Conservation (phyloP, 2,329 filamentous ascomycete genomes). For the Orbilia oligospora region DNA sequence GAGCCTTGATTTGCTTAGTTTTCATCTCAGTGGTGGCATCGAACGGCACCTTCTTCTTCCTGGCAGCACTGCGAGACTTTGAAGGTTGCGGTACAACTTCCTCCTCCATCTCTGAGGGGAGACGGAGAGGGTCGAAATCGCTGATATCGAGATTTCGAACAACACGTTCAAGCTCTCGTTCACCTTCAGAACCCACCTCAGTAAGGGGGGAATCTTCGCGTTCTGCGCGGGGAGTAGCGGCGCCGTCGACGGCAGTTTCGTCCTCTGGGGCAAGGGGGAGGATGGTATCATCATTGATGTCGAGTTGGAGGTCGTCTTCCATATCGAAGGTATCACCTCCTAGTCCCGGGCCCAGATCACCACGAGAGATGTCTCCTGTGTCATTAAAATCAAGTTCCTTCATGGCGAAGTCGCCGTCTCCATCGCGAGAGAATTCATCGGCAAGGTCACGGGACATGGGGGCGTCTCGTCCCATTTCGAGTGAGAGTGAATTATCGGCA, state of each 20-base stretch:
- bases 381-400: constrained; percentile 72
- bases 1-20: constrained; percentile 80
- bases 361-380: constrained; percentile 66
- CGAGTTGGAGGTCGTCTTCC: constrained; percentile 73
- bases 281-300: constrained; percentile 75
- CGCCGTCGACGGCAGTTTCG: constrained; percentile 19
- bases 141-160: constrained; percentile 59
- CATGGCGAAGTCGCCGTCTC: constrained; percentile 65
- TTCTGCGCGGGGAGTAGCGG: constrained; percentile 44
- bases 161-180: constrained; percentile 42
- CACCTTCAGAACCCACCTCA: constrained; percentile 64
- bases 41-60: constrained; percentile 86
- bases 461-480: constrained; percentile 92
- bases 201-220: constrained; percentile 63
- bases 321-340: constrained; percentile 67
- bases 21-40: constrained; percentile 77
- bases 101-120: constrained; percentile 69
- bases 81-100: constrained; percentile 67
- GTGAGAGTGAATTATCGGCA: constrained; percentile 41
- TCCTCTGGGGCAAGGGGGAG: constrained; percentile 66
- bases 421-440: constrained; percentile 73
- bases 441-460: constrained; percentile 77
- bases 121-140: constrained; percentile 60
- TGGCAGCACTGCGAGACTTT: constrained; percentile 79
- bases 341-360: constrained; percentile 54